phyloP scores from a whole-genome alignment of 2,329 filamentous ascomycete genomes.

The Incumbomyces lentus region DNA sequence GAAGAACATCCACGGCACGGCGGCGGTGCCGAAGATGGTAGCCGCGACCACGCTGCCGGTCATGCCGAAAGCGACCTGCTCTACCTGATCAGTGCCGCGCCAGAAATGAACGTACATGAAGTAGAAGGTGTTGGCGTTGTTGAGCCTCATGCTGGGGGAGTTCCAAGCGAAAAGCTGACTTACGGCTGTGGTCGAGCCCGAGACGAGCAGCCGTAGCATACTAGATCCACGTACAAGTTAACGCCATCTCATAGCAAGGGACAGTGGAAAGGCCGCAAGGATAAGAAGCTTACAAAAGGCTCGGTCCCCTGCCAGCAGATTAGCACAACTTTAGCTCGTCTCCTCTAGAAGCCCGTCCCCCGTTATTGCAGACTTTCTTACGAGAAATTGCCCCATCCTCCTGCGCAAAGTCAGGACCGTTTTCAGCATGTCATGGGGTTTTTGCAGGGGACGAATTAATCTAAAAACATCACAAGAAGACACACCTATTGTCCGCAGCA shows the following conservation, averaged over 20 bases:
- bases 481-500: conserved; percentile 1
- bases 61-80: conserved; percentile 13
- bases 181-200: conserved; percentile 9
- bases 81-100: conserved; percentile 1
- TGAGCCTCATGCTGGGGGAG: not conserved
- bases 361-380: not conserved
- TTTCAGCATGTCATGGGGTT: not conserved
- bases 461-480: not conserved
- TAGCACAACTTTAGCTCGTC: not conserved
- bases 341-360: not conserved
- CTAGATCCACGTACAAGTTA: conserved; percentile 5
- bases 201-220: conserved; percentile 15
- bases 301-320: conserved; percentile 11
- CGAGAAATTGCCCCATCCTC: conserved; percentile 18
- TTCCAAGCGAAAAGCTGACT: not conserved
- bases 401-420: not conserved
- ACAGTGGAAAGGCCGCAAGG: not conserved
- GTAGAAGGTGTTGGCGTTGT: not conserved
- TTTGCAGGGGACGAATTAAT: not conserved
- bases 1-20: conserved; percentile 13
- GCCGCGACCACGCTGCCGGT: conserved; percentile 11
- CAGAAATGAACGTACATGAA: not conserved
- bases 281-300: conserved; percentile 12
- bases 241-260: not conserved
- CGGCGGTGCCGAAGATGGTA: not conserved